Evolutionary conservation across 257 asterid species (phyloP).

Genomic region (Vinca minor): DNA sequence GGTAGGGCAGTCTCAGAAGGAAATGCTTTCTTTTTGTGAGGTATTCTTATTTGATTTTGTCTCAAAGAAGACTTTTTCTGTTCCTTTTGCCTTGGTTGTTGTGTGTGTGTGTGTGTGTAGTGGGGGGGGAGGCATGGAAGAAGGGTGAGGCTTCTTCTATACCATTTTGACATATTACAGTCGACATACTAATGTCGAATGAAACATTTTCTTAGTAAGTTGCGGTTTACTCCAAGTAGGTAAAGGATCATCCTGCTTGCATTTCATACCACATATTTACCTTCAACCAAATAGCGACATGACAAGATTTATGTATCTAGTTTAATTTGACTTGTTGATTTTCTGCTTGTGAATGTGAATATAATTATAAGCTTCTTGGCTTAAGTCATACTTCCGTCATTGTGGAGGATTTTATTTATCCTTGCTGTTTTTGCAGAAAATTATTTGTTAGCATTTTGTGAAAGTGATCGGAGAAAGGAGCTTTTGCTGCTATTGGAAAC

Average conservation of each 20-base stretch:
- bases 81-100: not conserved
- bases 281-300: not conserved
- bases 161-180: not conserved
- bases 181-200: too few relatives aligned
- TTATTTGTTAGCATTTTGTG: conserved; percentile 57
- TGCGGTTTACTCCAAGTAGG: not conserved
- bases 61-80: too few relatives aligned
- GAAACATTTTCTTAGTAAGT: not conserved
- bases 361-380: not conserved
- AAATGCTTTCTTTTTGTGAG: not conserved
- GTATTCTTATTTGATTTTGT: not conserved
- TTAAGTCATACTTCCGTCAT: too few relatives aligned
- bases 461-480: conserved; percentile 51
- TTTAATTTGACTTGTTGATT: not conserved
- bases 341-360: not conserved
- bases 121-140: not conserved
- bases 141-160: not conserved
- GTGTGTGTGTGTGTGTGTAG: too few relatives aligned
- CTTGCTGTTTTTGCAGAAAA: conserved; percentile 42
- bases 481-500: conserved; percentile 45
- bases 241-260: not conserved
- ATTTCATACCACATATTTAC: not conserved
- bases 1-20: too few relatives aligned
- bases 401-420: conserved; percentile 9
- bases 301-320: not conserved